phyloP scores from a whole-genome alignment of 345 rosid species.

The Microcos paniculata region DNA sequence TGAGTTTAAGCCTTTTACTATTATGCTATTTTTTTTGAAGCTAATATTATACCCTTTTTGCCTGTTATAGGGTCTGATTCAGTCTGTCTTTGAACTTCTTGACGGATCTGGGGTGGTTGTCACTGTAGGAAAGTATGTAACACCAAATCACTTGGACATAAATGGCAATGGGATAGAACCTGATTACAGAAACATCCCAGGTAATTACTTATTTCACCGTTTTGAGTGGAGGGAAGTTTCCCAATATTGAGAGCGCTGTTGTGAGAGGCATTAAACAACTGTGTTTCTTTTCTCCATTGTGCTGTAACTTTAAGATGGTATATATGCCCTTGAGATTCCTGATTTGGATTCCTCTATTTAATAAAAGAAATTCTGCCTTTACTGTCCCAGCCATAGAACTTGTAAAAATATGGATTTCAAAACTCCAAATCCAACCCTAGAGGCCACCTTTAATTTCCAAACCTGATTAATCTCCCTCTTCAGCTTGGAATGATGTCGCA shows the following conservation, averaged over 20 bases:
- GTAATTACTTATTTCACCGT: slow-evolving; percentile 28
- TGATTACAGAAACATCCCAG: slow-evolving; percentile 66
- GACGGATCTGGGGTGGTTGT: slow-evolving; percentile 95
- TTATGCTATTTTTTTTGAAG: neutral
- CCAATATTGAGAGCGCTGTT: neutral
- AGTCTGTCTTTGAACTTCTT: slow-evolving; percentile 80
- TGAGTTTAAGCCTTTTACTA: neutral
- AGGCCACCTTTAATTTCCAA: slow-evolving; percentile 1
- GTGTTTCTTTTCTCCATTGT: neutral
- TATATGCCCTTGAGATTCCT: neutral
- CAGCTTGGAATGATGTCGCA: slow-evolving; percentile 78
- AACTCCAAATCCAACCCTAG: neutral
- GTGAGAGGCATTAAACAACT: neutral
- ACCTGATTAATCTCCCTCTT: slow-evolving; percentile 13
- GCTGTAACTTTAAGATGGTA: neutral
- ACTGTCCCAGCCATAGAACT: neutral
- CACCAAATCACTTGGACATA: slow-evolving; percentile 85
- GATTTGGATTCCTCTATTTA: slow-evolving; percentile 2
- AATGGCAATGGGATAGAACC: slow-evolving; percentile 94
- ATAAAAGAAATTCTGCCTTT: neutral
- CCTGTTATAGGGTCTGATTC: slow-evolving; percentile 74
- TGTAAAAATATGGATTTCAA: neutral
- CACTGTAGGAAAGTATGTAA: slow-evolving; percentile 83
- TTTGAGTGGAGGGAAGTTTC: neutral
- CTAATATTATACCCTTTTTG: neutral